These are phyloP conservation scores for Hypoxylon sp. DNA, from an alignment of 2,329 filamentous ascomycete genomes.

Conservation along the genomic window DNA sequence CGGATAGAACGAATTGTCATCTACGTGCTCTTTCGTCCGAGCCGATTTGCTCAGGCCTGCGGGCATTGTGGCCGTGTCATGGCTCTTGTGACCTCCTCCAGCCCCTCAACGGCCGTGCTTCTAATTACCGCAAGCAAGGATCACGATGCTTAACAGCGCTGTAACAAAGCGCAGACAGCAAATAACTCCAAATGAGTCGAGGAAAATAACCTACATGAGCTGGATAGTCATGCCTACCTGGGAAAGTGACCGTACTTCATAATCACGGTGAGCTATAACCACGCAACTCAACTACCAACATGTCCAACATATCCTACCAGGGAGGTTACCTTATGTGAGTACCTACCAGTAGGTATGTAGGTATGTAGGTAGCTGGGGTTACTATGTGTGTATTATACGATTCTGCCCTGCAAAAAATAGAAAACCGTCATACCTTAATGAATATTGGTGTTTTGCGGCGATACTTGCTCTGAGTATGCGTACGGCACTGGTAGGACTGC, in stretches of 20 bases:
- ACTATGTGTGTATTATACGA: too few relatives aligned
- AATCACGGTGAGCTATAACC: background rate
- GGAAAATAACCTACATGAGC: slow-evolving; percentile 8
- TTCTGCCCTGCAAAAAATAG: slow-evolving; percentile 16
- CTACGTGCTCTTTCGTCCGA: slow-evolving; percentile 12
- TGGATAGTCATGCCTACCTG: slow-evolving; percentile 13
- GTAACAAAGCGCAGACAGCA: slow-evolving; percentile 23
- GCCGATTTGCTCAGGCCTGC: slow-evolving; percentile 23
- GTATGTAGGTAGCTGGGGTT: background rate
- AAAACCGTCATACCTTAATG: background rate
- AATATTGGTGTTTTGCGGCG: background rate
- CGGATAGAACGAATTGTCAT: slow-evolving; percentile 26
- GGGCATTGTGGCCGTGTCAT: slow-evolving; percentile 27
- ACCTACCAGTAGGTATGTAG: too few relatives aligned
- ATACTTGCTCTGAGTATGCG: background rate
- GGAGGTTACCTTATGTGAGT: too few relatives aligned
- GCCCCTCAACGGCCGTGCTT: slow-evolving; percentile 15
- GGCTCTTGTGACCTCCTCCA: slow-evolving; percentile 23
- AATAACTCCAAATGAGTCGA: slow-evolving; percentile 17
- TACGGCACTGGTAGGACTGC: too few relatives aligned
- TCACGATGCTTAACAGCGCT: slow-evolving; percentile 24
- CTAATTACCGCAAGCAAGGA: slow-evolving; percentile 29
- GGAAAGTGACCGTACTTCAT: background rate
- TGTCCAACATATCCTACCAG: too few relatives aligned
- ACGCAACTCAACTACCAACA: too few relatives aligned